Evolutionary conservation across 257 asterid genomes (phyloP).

Genomic region (Nicotiana benthamiana): DNA sequence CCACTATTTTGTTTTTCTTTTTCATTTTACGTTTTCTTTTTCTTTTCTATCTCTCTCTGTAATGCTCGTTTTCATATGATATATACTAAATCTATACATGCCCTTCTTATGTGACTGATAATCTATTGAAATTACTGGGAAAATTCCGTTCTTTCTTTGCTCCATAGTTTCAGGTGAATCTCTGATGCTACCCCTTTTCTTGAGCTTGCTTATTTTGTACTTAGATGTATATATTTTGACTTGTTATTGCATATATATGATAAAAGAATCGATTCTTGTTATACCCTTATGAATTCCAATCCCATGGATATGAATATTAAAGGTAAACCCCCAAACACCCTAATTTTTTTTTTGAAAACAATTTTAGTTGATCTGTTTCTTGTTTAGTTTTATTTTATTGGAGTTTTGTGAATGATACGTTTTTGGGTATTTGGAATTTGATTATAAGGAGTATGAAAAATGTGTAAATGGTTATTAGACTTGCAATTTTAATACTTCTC

Average conservation of each 20-base stretch:
- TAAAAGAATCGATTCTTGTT: neutral
- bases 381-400: neutral
- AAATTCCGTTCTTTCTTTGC: neutral
- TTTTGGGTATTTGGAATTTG: neutral
- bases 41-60: neutral
- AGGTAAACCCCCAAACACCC: neutral
- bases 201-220: neutral
- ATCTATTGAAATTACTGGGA: neutral
- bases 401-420: neutral
- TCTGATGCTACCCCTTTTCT: neutral
- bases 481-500: neutral
- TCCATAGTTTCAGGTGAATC: conserved; percentile 2
- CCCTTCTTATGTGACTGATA: neutral
- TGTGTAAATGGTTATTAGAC: neutral
- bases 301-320: neutral
- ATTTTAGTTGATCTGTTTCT: neutral
- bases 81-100: neutral
- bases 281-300: neutral
- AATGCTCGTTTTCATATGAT: neutral
- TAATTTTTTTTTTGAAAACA: too few relatives aligned
- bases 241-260: neutral
- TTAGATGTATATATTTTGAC: neutral
- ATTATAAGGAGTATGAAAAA: neutral
- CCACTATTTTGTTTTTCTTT: neutral
- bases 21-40: neutral